Evolutionary conservation across 1,284 basidiomycete genomes (phyloP).

Genomic region (Ganoderma sinense): DNA sequence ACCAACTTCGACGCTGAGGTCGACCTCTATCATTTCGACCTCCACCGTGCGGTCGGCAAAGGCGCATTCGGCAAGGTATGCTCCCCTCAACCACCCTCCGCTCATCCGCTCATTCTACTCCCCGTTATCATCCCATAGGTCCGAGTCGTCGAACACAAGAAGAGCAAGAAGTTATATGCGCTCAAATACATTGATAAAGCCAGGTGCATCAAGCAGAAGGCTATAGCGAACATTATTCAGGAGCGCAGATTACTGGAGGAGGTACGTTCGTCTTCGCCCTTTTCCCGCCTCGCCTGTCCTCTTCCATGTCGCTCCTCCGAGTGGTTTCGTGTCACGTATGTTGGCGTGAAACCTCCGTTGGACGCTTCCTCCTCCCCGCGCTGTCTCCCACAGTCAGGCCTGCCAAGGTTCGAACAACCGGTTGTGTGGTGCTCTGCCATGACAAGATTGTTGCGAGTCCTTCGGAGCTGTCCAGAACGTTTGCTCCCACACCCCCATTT

Average conservation of each 20-base stretch:
- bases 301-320: background rate
- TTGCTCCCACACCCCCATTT: background rate
- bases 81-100: constrained; percentile 9
- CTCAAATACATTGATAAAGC: constrained; percentile 99
- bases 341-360: background rate
- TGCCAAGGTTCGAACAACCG: background rate
- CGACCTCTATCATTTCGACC: constrained; percentile 95
- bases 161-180: constrained; percentile 91
- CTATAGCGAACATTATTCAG: constrained; percentile 94
- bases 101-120: constrained; percentile 1
- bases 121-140: constrained; percentile 51
- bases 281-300: constrained; percentile 6
- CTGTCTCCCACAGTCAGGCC: background rate
- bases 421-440: constrained; percentile 8
- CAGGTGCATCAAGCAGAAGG: constrained; percentile 90
- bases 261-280: constrained; percentile 51
- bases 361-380: background rate
- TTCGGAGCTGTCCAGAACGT: background rate
- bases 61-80: constrained; percentile 97
- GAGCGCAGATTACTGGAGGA: constrained; percentile 91
- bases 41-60: constrained; percentile 92
- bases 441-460: constrained; percentile 7
- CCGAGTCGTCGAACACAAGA: constrained; percentile 95
- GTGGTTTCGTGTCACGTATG: background rate
- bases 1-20: constrained; percentile 95